A percentile compares a stretch with the other conserved stretches of the same genome.
phyloP scores from a whole-genome alignment of 2,329 filamentous ascomycete species.

The Penicillium sp. region DNA sequence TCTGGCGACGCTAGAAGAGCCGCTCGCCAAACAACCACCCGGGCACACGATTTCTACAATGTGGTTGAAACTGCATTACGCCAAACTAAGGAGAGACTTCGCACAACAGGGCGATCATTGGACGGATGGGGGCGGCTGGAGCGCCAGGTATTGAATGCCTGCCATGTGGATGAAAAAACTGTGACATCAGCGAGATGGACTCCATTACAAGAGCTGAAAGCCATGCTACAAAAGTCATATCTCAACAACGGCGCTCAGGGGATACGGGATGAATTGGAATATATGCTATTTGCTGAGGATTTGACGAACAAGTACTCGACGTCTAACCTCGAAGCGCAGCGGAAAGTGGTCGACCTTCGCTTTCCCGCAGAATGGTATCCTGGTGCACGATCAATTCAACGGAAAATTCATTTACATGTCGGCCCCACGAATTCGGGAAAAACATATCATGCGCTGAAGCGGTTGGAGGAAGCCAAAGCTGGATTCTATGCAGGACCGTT shows the following conservation, averaged over 20 bases:
- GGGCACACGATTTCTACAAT: constrained; percentile 26
- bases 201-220: constrained; percentile 26
- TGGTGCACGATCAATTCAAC: constrained; percentile 73
- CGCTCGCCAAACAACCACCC: constrained; percentile 11
- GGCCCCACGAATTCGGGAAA: constrained; percentile 98
- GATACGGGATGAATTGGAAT: constrained; percentile 62
- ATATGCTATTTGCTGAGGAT: constrained; percentile 68
- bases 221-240: constrained; percentile 60
- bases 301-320: constrained; percentile 59
- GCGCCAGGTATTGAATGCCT: constrained; percentile 33
- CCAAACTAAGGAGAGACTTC: constrained; percentile 24
- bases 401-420: constrained; percentile 88
- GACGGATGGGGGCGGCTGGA: constrained; percentile 33
- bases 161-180: constrained; percentile 24
- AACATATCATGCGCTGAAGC: constrained; percentile 89
- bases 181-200: constrained; percentile 12
- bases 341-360: constrained; percentile 75
- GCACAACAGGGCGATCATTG: constrained; percentile 14
- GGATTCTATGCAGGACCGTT: constrained; percentile 92
- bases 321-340: constrained; percentile 60
- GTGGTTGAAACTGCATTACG: constrained; percentile 29
- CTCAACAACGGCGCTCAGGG: constrained; percentile 53
- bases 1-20: neutral
- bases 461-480: constrained; percentile 70
- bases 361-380: constrained; percentile 93